Evolutionary conservation across 805 yeast genomes (phyloP), one percentile per base, ranked within the genome.

Genomic region (Scheffersomyces stipitis): DNA sequence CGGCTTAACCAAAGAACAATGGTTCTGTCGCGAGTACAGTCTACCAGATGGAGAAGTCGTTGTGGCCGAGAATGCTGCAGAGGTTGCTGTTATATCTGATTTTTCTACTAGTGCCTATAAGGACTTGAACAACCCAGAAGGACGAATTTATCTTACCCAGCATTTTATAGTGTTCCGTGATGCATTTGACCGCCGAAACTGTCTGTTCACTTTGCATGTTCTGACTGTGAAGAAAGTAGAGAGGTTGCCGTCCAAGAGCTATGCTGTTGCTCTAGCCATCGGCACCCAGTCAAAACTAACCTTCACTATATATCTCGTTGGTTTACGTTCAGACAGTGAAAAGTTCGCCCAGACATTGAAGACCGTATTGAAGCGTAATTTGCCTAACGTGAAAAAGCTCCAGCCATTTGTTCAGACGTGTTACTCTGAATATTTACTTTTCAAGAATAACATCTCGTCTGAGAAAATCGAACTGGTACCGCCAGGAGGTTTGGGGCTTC

Each of bases 171-270:
- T 86, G 15, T 91, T 90, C 53, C 71, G 78, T 41, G 88, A 86
- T 48, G 73, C 77, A 5, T 80, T 78, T 48, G 95, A 88, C 49
- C 71, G 73, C 31, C 71, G 79, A 37, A 75, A 80, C 30, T 84
- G 93, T 54, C 73, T 78, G 4, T 76, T 91, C 52, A 73, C 73
- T 3, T 49, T 91, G 18, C 93, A 91, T 43, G 62, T 93, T 28
- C 78, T 90, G 1, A 78, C 96, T 1, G 65, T 93, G 26, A 81
- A 84, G 52, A 81, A 88, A 43, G 95, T 93, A 13, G 96, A 91
- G 56, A 72, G 97, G 36, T 73, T 88, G 15, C 95, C 95, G 8
- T 73, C 87, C 1, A 73, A 80, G 38, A 72, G 86, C 1, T 85
- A 81, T 54, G 81, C 86, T 14, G 86, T 89, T 62, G 89, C 96